Evolutionary conservation across 257 asterid species (phyloP), one percentile per base, ranked within the genome.

Genomic region (Ilex asprella): DNA sequence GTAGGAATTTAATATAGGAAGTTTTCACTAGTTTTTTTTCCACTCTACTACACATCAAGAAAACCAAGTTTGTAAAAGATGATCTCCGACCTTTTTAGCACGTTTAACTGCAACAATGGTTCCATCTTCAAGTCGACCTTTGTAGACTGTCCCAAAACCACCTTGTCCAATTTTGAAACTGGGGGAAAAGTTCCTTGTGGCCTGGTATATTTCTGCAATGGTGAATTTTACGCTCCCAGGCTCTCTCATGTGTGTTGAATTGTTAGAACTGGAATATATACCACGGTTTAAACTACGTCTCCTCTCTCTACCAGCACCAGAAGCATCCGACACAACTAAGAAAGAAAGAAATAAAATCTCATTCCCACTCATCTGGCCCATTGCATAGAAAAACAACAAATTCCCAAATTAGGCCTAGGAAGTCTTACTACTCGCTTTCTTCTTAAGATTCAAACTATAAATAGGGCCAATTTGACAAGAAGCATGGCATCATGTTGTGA

Each of bases 71-170:
- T 16, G 44, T 10, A 32, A 59, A 39, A 30, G 54, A 51, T 54
- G 51, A 58, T 29, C 59, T 21, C 73, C 41, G 63, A 84, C 99
- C 86, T 81, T 89, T 78, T 93, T 89, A 29, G 97, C 95, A 6
- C 99, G 97, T 67, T 93, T 93, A 63, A 93, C 71, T 30, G 99
- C 99, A 59, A 93, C 96, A 16, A 85, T 27, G 8, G 84, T 84
- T 51, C 97, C 99, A 79, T 87, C 94, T 14, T 63, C 67, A 39
- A 93, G 84, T 56, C 35, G 75, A 52, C 90, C 99, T 71, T 82
- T 89, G 69, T 93, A 93, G 46, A 93, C 99, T 5, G 95, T 93
- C 75, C 97, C 99, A 62, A 89, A 93, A 53, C 99, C 99, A 54
- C 99, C 99, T 79, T 93, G 99, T 63, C 97, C 99, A 55, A 93